A percentile compares a stretch with the other conserved stretches of the same genome.
Evolutionary conservation across 139 green algal genomes (phyloP).

Genomic region (Chlorella sorokiniana): DNA sequence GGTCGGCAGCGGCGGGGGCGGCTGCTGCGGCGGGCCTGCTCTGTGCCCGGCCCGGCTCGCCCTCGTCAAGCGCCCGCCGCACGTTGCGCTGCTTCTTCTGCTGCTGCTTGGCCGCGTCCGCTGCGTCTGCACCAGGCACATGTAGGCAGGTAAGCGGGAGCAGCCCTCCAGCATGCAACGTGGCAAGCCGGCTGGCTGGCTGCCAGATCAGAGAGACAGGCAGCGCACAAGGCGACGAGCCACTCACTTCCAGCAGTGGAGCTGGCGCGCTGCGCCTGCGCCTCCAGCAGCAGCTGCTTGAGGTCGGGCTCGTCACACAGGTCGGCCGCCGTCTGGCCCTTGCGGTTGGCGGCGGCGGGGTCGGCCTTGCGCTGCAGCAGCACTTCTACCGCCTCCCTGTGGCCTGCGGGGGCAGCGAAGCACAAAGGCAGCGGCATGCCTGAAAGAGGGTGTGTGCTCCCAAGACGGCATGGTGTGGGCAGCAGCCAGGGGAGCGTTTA

Average conservation of each 20-base stretch:
- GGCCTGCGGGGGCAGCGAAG: slow-evolving; percentile 34
- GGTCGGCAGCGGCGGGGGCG: neutral
- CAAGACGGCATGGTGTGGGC: neutral
- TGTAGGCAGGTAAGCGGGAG: neutral
- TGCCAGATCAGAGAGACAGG: neutral
- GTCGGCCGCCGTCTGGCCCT: slow-evolving; percentile 54
- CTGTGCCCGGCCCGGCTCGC: neutral
- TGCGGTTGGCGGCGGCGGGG: slow-evolving; percentile 51
- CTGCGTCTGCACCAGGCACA: neutral
- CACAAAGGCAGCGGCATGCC: neutral
- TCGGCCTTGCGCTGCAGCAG: slow-evolving; percentile 74
- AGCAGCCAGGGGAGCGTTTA: neutral
- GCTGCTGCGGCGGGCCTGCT: neutral
- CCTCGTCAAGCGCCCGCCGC: neutral
- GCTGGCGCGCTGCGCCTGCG: neutral
- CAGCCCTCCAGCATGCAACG: neutral
- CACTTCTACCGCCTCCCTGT: slow-evolving; percentile 57
- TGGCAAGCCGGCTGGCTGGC: neutral
- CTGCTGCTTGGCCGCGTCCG: slow-evolving; percentile 7
- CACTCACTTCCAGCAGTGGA: slow-evolving; percentile 28
- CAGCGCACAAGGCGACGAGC: neutral
- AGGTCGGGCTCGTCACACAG: slow-evolving; percentile 48
- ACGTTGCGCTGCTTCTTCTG: slow-evolving; percentile 25
- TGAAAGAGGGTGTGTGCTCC: no score
- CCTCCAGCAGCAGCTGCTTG: slow-evolving; percentile 23